These are phyloP conservation scores for Pelargonium cotyledonis DNA, from an alignment of 441 rosid genomes.

Conservation along the genomic window DNA sequence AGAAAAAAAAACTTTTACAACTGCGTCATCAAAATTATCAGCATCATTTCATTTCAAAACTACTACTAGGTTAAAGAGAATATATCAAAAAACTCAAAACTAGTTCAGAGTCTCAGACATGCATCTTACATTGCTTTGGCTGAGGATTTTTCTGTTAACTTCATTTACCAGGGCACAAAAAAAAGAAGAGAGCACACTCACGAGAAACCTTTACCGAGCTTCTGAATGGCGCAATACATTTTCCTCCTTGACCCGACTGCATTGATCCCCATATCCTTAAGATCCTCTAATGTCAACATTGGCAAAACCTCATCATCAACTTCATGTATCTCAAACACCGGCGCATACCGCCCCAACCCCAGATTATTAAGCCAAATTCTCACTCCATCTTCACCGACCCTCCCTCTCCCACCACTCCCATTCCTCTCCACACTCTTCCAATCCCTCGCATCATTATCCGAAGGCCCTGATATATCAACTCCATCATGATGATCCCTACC, in stretches of 20 bases:
- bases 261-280: slow-evolving; percentile 68
- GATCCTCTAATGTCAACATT: slow-evolving; percentile 59
- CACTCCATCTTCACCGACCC: slow-evolving; percentile 38
- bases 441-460: slow-evolving; percentile 26
- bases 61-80: slow-evolving; percentile 4
- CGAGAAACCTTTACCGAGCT: slow-evolving; percentile 51
- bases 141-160: background rate
- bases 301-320: slow-evolving; percentile 65
- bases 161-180: background rate
- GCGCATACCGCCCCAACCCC: slow-evolving; percentile 62
- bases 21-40: background rate
- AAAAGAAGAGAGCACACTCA: slow-evolving; percentile 21
- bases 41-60: background rate
- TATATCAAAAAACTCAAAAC: background rate
- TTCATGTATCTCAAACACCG: slow-evolving; percentile 65
- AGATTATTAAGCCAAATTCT: slow-evolving; percentile 51
- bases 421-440: slow-evolving; percentile 28
- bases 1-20: background rate
- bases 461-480: slow-evolving; percentile 23
- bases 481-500: slow-evolving; percentile 16
- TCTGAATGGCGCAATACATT: slow-evolving; percentile 51
- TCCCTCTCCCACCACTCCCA: slow-evolving; percentile 20
- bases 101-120: background rate
- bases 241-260: slow-evolving; percentile 70
- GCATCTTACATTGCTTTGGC: slow-evolving; percentile 7